Base-by-base conservation (phyloP, 352 stramenopile genomes). In the Phytopythium delawarense region DNA sequence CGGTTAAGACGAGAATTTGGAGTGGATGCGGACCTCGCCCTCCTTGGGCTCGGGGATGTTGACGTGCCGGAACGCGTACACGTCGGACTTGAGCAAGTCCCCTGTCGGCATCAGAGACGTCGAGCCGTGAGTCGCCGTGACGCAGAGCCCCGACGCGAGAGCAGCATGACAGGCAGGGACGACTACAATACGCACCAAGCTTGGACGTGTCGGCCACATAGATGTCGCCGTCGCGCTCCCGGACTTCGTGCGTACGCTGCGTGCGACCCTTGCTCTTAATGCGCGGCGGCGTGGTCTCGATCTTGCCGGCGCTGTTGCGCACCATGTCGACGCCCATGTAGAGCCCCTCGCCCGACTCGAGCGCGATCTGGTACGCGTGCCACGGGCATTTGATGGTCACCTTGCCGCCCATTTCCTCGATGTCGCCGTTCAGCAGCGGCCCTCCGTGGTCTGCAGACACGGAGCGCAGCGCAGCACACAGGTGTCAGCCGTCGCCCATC, bases 201-300 rank as follows among this genome's bases (percentile, higher is more conserved):
- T 56, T 61, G 51, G 81, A 92, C 45, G 83, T 91, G 60, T 96
- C 87, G 35, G 83, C 83, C 30, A 96, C 84, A 59, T 78, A 92
- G 23, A 96, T 70, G 40, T 89, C 80, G 28, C 70, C 80, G 54
- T 78, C 30, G 48, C 79, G 80, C 25, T 92, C 60, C 51, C 91
- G 60, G 37, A 96, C 81, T 32, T 87, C 86, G 67, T 94, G 87
- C 11, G 83, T 92, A 49, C 87, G 81, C 74, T 96, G 87, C 66
- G 91, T 94, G 45, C 92, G 78, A 46, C 87, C 84, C 64, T 96
- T 94, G 58, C 78, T 89, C 61, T 94, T 92, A 40, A 96, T 65
- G 55, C 69, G 66, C 1, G 84, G 81, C 4, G 69, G 66, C 48
- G 82, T 81, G 4, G 77, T 63, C 62, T 82, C 59, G 15, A 87